Evolutionary conservation across 2,329 filamentous ascomycete species (phyloP).

Genomic region (Colletotrichum eremochloae): DNA sequence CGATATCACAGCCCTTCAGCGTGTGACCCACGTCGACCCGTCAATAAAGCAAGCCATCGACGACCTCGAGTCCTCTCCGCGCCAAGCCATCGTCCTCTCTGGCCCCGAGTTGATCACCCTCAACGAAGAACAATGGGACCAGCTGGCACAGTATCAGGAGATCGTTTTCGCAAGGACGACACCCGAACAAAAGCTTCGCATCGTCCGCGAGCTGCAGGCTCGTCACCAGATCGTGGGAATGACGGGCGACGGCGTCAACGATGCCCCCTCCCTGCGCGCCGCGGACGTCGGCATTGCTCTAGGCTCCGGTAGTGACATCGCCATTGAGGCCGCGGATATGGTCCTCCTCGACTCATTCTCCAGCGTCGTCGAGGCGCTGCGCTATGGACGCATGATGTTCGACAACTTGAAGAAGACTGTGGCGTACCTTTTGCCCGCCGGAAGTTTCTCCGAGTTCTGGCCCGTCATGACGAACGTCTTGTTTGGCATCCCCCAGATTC

Average conservation of each 20-base stretch:
- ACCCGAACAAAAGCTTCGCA: constrained; percentile 83
- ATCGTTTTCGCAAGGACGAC: constrained; percentile 84
- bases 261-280: constrained; percentile 82
- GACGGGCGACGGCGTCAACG: constrained; percentile 90
- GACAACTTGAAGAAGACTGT: constrained; percentile 85
- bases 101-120: constrained; percentile 76
- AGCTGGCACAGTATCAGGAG: constrained; percentile 74
- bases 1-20: constrained; percentile 64
- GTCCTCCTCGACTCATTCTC: constrained; percentile 82
- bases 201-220: constrained; percentile 80
- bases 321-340: constrained; percentile 85
- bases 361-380: constrained; percentile 78
- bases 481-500: constrained; percentile 79
- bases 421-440: constrained; percentile 77
- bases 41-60: constrained; percentile 38
- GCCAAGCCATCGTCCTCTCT: constrained; percentile 71
- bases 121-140: constrained; percentile 77
- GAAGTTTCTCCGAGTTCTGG: constrained; percentile 82
- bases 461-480: constrained; percentile 80
- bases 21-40: constrained; percentile 47
- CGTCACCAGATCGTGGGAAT: constrained; percentile 79
- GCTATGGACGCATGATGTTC: constrained; percentile 82
- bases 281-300: constrained; percentile 89
- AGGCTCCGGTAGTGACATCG: constrained; percentile 84
- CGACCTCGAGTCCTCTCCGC: constrained; percentile 44